Evolutionary conservation across 176 grass and related monocot genomes (phyloP), one percentile per base, ranked within the genome.

Genomic region (Carex pumila): DNA sequence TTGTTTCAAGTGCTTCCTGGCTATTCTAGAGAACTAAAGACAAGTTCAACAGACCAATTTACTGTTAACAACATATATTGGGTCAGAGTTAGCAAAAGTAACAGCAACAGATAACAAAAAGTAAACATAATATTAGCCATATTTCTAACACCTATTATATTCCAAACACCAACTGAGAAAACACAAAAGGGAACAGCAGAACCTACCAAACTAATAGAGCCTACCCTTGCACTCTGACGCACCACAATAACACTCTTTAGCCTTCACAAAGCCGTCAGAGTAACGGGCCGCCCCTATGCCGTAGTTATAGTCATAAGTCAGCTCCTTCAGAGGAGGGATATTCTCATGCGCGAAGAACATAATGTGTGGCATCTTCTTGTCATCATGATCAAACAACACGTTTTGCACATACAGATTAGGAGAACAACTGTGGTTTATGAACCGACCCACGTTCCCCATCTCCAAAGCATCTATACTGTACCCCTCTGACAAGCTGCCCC

Each of bases 351-450:
- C 89, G 29, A 94, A 94, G 53, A 94, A 55, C 85, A 88, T 84
- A 36, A 91, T 78, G 57, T 91, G 92, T 53, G 89, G 87, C 78
- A 89, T 88, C 15, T 77, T 86, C 55, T 70, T 89, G 47, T 89
- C 71, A 31, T 91, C 89, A 71, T 94, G 92, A 39, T 94, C 89
- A 86, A 86, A 87, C 12, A 94, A 73, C 31, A 94, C 71, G 79
- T 91, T 84, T 34, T 91, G 89, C 37, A 80, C 61, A 49, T 67
- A 88, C 65, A 94, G 83, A 85, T 94, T 94, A 10, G 89, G 83
- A 56, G 65, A 74, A 71, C 92, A 91, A 12, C 82, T 84, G 80
- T 94, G 92, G 45, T 89, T 91, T 39, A 94, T 89, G 73, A 87
- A 94, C 71, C 85, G 81, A 49, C 82, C 87, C 55, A 94, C 65